Conservation (phyloP, 176 grass and related monocot species). For the Otatea glauca region DNA sequence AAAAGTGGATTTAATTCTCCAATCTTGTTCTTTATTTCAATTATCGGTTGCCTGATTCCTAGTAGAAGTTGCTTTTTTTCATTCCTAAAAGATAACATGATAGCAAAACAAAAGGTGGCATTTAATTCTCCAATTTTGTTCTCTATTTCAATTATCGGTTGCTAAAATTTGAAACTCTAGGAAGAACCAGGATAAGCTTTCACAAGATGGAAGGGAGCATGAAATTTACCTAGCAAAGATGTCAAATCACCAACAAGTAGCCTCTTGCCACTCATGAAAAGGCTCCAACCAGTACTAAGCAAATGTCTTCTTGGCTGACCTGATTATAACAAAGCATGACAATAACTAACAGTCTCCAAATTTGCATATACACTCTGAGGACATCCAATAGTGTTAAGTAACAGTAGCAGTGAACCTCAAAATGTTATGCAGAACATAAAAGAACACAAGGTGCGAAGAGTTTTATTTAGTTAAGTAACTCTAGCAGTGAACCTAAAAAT, state of each 20-base stretch:
- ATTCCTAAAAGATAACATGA: constrained; percentile 54
- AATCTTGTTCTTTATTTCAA: too few relatives aligned
- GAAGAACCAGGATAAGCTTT: too few relatives aligned
- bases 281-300: constrained; percentile 90
- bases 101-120: constrained; percentile 25
- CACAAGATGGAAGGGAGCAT: too few relatives aligned
- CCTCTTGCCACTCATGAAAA: constrained; percentile 93
- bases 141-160: too few relatives aligned
- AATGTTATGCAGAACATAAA: neutral
- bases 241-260: constrained; percentile 90
- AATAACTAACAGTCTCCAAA: constrained; percentile 36
- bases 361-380: neutral
- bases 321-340: constrained; percentile 46
- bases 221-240: constrained; percentile 98
- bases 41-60: too few relatives aligned
- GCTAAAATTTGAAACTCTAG: constrained; percentile 16
- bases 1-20: too few relatives aligned
- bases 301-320: too few relatives aligned
- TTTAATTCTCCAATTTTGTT: too few relatives aligned
- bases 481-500: too few relatives aligned
- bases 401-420: neutral
- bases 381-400: neutral
- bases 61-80: too few relatives aligned
- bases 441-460: neutral
- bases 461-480: too few relatives aligned